Base-by-base conservation (phyloP, 768 basidiomycete genomes). In the Coprinopsis sp. region DNA sequence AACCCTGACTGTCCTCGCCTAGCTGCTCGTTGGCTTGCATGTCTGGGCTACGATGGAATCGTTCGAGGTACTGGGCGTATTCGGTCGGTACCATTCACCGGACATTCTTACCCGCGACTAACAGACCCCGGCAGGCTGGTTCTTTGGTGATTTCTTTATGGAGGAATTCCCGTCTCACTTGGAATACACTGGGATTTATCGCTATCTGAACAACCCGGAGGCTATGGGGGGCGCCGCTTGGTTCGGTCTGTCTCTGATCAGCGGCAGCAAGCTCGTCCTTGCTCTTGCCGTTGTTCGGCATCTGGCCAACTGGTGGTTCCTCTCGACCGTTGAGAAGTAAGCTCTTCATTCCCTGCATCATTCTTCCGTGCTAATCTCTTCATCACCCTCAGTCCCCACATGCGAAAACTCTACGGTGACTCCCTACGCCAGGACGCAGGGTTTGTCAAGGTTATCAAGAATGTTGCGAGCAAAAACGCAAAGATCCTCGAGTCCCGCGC, bases 71-170 rank as follows among this genome's bases (percentile, higher is more conserved):
- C 77, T 98, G 2, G 95, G 96, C 6, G 77, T 89, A 23, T 97
- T 97, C 58, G 96, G 91, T 90, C 55, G 40, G 76, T 53, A 6
- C n/a, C n/a, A n/a, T 30, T 18, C 18, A 18, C 36, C 19, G 10
- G 14, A 22, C 14, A 16, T 46, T 31, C 11, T 23, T 12, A 23
- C 21, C 14, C 19, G 21, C 28, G 10, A 25, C 22, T 24, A 34
- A 23, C 30, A 29, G 18, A 23, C 39, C 44, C 24, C 22, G 16
- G 22, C 22, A 92, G 91, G 96, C 21, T 99, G 96, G 96, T 94
- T 97, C 68, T 99, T 96, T 55, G 93, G 92, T 19, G 91, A 95
- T 66, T 95, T 95, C 69, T 94, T 94, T 73, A 86, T 94, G 68
- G 91, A 95, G 57, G 87, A 92, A 52, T 94, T 90, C 64, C 91